Conservation (phyloP, 208 protist species). For the Crithidia acanthocephali region DNA sequence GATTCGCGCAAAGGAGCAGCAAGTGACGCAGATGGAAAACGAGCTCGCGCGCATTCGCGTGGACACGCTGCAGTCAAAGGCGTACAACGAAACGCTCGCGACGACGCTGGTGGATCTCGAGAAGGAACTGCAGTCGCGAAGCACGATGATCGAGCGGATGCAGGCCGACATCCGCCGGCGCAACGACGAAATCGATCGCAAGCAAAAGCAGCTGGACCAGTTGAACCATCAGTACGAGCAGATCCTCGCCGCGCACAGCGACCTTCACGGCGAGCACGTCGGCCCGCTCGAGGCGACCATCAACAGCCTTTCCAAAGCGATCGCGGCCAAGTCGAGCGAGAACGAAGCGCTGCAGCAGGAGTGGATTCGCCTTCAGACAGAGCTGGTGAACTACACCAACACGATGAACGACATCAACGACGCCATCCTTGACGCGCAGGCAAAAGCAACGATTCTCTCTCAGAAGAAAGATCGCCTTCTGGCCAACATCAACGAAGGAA, state of each 20-base stretch:
- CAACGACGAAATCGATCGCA: constrained; percentile 96
- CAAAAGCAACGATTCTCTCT: constrained; percentile 87
- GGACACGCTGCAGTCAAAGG: constrained; percentile 93
- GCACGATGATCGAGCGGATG: constrained; percentile 93
- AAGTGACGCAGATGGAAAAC: constrained; percentile 95
- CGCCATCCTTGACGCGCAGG: constrained; percentile 85
- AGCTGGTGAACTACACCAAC: constrained; percentile 95
- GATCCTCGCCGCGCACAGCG: constrained; percentile 67
- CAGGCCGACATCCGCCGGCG: constrained; percentile 95
- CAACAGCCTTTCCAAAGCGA: constrained; percentile 94
- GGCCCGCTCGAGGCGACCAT: constrained; percentile 96
- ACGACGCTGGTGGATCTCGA: constrained; percentile 85
- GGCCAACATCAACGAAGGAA: constrained; percentile 67
- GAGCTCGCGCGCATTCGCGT: constrained; percentile 95
- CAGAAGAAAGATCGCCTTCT: constrained; percentile 93
- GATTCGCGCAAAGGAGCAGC: constrained; percentile 94
- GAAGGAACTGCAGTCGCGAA: constrained; percentile 91
- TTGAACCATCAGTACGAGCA: constrained; percentile 96
- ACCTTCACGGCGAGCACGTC: constrained; percentile 81
- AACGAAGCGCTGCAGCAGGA: constrained; percentile 94
- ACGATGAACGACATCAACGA: constrained; percentile 88
- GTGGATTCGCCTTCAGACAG: constrained; percentile 96
- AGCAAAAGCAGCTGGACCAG: constrained; percentile 96
- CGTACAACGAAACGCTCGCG: constrained; percentile 94
- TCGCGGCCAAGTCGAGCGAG: constrained; percentile 87